Base-by-base conservation (phyloP, 1,139 yeast genomes). In the Taiozyma sp. region DNA sequence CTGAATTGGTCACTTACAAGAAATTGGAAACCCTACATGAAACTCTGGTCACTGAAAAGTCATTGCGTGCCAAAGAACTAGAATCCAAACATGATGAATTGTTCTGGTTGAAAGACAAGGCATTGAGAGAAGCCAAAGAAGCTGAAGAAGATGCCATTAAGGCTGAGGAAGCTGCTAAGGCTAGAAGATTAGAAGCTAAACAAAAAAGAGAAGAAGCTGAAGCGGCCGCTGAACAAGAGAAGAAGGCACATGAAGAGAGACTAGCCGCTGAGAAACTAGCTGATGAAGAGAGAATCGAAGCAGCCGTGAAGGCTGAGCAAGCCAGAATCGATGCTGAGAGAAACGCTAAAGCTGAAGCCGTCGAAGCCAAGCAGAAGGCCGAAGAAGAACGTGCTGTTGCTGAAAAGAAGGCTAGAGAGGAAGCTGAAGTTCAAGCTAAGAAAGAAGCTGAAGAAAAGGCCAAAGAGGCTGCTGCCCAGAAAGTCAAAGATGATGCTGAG, bases 391-490 rank as follows among this genome's bases (percentile, higher is more conserved):
- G 44, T 29, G 32, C 32, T 24, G 37, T 3, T 29, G 88, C 85
- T 9, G 91, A 80, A 45, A 74, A 74, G 35, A 88, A 88, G 40
- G 78, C 75, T 62, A 79, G 77, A 64, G 83, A 83, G 70, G 74
- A 76, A 50, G 79, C 76, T 47, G 88, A 76, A 9, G 80, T 76
- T 41, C 73, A 68, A 4, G 76, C 73, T 9, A 72, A 69, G n/a
- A 69, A 67, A 6, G 84, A 73, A 51, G 79, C 77, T 3, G 79
- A 69, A 3, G 93, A 85, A 64, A 83, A 81, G 21, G 71, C 76
- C 14, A 73, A 79, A 54, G 24, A 4, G 6, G 41, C 24, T 19
- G 41, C 41, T 37, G 41, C 41, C 19, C 41, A 37, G 16, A 37
- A 19, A 21, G 24, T 19, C 6, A 37, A 19, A 19, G 41, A 37